These are phyloP conservation scores for Eucalyptus virginea DNA, from an alignment of 345 rosid species.

Conservation along the genomic window DNA sequence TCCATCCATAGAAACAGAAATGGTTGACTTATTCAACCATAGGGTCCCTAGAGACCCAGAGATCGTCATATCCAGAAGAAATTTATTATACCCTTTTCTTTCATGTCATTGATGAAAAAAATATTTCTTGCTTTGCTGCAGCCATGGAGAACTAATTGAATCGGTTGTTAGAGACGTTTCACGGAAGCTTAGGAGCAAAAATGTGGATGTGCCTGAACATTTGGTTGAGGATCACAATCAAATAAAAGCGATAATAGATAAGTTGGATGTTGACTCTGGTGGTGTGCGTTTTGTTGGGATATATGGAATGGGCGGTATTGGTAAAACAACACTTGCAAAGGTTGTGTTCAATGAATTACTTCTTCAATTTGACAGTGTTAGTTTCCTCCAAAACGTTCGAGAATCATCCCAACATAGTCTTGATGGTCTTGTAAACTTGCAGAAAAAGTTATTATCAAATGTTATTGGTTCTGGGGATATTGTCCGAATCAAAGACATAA, in stretches of 20 bases:
- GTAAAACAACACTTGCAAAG: neutral
- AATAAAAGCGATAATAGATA: neutral
- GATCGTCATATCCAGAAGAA: neutral
- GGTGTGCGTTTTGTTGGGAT: neutral
- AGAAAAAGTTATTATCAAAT: neutral
- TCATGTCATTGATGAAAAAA: neutral
- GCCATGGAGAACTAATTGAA: no score
- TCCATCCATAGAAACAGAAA: accelerated
- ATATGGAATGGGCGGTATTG: neutral
- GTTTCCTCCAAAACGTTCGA: neutral
- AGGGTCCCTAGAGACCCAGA: no score
- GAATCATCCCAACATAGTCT: neutral
- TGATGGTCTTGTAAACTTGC: neutral
- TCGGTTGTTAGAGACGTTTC: no score
- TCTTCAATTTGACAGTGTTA: accelerated
- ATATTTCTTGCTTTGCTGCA: no score
- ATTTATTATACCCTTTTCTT: neutral
- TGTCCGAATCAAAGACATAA: neutral
- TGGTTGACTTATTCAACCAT: neutral
- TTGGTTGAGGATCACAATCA: neutral
- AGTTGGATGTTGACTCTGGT: neutral
- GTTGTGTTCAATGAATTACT: neutral
- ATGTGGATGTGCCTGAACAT: neutral
- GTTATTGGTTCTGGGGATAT: neutral
- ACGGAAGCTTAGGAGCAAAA: neutral